These are phyloP conservation scores for Penicillium samsonianum DNA, from an alignment of 495 filamentous ascomycete species.

Conservation along the genomic window DNA sequence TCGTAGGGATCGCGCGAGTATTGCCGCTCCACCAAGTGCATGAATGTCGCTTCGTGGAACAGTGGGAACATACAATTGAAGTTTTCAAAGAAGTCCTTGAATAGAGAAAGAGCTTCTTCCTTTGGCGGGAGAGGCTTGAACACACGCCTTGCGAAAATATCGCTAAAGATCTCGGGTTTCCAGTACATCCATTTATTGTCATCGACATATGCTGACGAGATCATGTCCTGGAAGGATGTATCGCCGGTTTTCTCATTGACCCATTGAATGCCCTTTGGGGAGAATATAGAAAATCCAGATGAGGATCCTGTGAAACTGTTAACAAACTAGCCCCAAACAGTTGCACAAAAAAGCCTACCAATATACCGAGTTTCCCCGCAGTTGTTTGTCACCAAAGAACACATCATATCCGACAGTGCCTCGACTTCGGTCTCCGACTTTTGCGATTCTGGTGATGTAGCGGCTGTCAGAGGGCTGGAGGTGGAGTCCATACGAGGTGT, in stretches of 20 bases:
- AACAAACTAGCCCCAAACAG: constrained; percentile 16
- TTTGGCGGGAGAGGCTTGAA: constrained; percentile 81
- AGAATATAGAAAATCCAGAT: constrained; percentile 97
- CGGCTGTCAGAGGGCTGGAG: constrained; percentile 60
- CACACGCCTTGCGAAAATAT: constrained; percentile 85
- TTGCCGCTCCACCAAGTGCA: constrained; percentile 90
- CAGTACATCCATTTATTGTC: constrained; percentile 94
- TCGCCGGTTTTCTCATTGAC: constrained; percentile 98
- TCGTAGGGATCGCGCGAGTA: constrained; percentile 93
- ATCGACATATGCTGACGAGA: constrained; percentile 75
- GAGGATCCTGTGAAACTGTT: constrained; percentile 69
- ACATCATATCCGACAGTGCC: constrained; percentile 97
- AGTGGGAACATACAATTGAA: constrained; percentile 99
- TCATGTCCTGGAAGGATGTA: constrained; percentile 93
- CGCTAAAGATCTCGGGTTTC: constrained; percentile 93
- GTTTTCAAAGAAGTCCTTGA: constrained; percentile 94
- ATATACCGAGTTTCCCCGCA: constrained; percentile 95
- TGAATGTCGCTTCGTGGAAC: constrained; percentile 97
- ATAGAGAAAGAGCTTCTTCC: constrained; percentile 74
- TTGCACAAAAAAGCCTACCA: constrained; percentile 55
- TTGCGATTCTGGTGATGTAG: constrained; percentile 60
- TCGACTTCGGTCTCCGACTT: constrained; percentile 76
- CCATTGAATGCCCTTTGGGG: constrained; percentile 97
- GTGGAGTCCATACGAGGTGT: constrained; percentile 52
- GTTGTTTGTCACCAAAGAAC: constrained; percentile 96